Base-by-base conservation (phyloP, 208 protist genomes). In the Leishmania turanica region DNA sequence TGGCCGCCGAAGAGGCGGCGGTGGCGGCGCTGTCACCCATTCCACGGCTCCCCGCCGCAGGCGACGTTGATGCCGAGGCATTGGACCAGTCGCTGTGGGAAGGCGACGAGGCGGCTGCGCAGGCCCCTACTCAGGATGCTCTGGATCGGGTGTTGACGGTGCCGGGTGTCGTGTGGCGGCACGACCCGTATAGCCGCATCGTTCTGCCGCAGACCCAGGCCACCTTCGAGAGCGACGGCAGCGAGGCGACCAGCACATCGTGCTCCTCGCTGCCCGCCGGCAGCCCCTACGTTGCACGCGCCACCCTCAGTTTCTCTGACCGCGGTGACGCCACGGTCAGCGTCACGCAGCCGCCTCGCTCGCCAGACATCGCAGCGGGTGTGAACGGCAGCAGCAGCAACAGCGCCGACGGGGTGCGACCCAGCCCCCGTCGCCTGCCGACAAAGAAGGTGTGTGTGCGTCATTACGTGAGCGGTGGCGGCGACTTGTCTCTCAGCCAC, bases 131-230 rank as follows among this genome's bases (percentile, higher is more conserved):
- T 19, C 77, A 77, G 7, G 80, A 65, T 47, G 75, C 77, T 51
- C 80, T 83, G 62, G 79, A 86, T 72, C 76, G 60, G 40, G 69
- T 83, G 24, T 34, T 87, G 69, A 66, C 51, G n/a, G 81, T 90
- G 69, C 90, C 83, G 15, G 90, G 90, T 49, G 81, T 91, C 64
- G 37, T 88, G 62, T 95, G 92, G 92, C 88, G 89, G 24, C 89
- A 95, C 71, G 92, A 95, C 70, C 92, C 92, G 40, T 95, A 95
- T 87, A 92, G 90, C 64, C 74, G 75, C 70, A 80, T 81, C 56
- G 78, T 95, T 31, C 9, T 91, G 27, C 62, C 42, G 8, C 13
- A 75, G 24, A 11, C 53, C 19, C 54, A 77, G 34, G 49, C 53
- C 15, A 51, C 53, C 4, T 56, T 51, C 19, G 74, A n/a, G 34